Conservation (phyloP, 2,329 filamentous ascomycete species). For the Beauveria sp. region DNA sequence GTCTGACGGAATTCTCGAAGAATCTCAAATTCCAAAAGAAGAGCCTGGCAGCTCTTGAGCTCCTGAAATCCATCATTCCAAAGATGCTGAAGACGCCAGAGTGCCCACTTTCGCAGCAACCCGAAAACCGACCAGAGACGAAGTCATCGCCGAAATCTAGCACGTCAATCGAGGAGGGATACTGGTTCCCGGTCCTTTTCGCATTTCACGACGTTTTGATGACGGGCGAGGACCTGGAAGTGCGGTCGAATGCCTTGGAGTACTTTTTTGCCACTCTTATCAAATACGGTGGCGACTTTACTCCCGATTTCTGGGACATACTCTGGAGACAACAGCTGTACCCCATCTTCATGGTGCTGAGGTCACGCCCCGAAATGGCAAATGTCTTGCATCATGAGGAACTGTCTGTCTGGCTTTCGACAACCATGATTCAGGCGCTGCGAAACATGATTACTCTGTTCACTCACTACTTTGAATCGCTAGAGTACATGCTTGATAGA, state of each 20-base stretch:
- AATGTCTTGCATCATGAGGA: slow-evolving; percentile 95
- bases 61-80: slow-evolving; percentile 84
- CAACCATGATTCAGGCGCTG: slow-evolving; percentile 97
- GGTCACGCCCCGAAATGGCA: slow-evolving; percentile 92
- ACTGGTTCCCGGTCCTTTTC: slow-evolving; percentile 97
- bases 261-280: slow-evolving; percentile 96
- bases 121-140: slow-evolving; percentile 27
- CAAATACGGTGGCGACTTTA: slow-evolving; percentile 83
- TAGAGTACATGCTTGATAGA: slow-evolving; percentile 98
- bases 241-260: slow-evolving; percentile 80
- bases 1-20: slow-evolving; percentile 96
- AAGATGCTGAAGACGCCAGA: slow-evolving; percentile 95
- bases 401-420: slow-evolving; percentile 95
- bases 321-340: slow-evolving; percentile 95
- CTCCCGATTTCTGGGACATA: slow-evolving; percentile 94
- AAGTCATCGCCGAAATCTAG: slow-evolving; percentile 50
- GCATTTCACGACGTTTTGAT: slow-evolving; percentile 98
- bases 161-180: slow-evolving; percentile 91
- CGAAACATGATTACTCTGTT: slow-evolving; percentile 98
- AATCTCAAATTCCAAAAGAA: slow-evolving; percentile 99
- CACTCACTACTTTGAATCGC: slow-evolving; percentile 92
- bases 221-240: slow-evolving; percentile 97
- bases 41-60: slow-evolving; percentile 90
- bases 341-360: slow-evolving; percentile 96
- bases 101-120: slow-evolving; percentile 73